phyloP scores from a whole-genome alignment of 1,284 basidiomycete genomes.

The Cutaneotrichosporon sp. region DNA sequence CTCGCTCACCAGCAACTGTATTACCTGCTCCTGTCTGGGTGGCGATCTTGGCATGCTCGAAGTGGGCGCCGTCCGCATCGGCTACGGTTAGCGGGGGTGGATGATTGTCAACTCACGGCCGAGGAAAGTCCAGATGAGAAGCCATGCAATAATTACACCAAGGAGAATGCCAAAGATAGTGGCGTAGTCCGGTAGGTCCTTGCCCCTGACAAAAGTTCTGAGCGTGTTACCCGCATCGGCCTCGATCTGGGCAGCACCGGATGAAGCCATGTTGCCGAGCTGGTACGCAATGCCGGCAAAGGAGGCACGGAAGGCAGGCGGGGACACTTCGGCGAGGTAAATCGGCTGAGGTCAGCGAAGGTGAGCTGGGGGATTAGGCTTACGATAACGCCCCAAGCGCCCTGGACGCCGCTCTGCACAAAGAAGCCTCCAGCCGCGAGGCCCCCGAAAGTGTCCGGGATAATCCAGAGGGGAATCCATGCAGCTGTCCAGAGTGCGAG shows the following conservation, averaged over 20 bases:
- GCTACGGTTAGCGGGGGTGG: no score
- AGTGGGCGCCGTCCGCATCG: conserved; percentile 66
- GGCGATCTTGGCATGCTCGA: conserved; percentile 74
- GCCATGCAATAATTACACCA: conserved; percentile 52
- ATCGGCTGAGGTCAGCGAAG: conserved; percentile 51
- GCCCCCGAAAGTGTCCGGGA: conserved; percentile 54
- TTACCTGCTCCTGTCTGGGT: conserved; percentile 67
- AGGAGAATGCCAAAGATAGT: conserved; percentile 82
- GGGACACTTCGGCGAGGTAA: conserved; percentile 76
- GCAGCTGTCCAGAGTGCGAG: conserved; percentile 50
- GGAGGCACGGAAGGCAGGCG: conserved; percentile 79
- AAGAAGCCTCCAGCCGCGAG: conserved; percentile 53
- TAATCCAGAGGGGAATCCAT: conserved; percentile 67
- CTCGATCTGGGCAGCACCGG: conserved; percentile 87
- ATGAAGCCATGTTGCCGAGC: conserved; percentile 66
- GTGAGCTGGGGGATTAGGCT: conserved; percentile 49
- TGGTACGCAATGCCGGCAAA: conserved; percentile 88
- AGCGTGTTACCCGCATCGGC: conserved; percentile 57
- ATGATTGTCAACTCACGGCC: no score
- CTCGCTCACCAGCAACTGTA: not conserved
- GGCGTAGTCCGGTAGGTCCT: conserved; percentile 70
- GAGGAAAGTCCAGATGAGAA: conserved; percentile 34
- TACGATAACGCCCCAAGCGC: conserved; percentile 45
- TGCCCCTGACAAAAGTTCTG: conserved; percentile 34
- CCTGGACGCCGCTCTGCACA: conserved; percentile 79